A percentile compares a stretch with the other conserved stretches of the same genome.
Evolutionary conservation across 345 rosid species (phyloP).

Genomic region (Stellera chamaejasme): DNA sequence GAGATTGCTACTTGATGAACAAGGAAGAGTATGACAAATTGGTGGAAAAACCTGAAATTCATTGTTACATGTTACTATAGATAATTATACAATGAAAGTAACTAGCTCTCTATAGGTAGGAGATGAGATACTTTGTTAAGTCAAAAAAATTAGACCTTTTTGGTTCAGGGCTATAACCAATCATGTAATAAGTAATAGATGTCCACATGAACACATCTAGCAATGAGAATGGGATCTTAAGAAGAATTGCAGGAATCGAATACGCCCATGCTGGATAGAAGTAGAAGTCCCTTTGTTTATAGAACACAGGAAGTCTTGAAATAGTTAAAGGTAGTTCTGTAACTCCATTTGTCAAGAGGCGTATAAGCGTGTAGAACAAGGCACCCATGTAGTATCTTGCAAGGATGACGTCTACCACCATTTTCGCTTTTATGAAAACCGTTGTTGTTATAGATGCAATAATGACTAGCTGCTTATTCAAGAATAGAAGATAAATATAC

Average conservation of each 20-base stretch:
- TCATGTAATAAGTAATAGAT: slow-evolving; percentile 40
- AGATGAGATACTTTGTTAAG: background rate
- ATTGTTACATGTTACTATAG: background rate
- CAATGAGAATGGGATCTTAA: slow-evolving; percentile 43
- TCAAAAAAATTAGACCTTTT: slow-evolving; percentile 25
- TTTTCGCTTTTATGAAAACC: slow-evolving; percentile 24
- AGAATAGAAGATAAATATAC: slow-evolving; percentile 4
- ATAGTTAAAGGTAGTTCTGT: slow-evolving; percentile 32
- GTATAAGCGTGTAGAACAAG: slow-evolving; percentile 30
- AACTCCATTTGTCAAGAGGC: slow-evolving; percentile 26
- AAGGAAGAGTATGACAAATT: slow-evolving; percentile 33
- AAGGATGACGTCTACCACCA: slow-evolving; percentile 24
- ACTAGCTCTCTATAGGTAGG: too few species aligned
- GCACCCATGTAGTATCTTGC: slow-evolving; percentile 30
- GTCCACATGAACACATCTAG: slow-evolving; percentile 40
- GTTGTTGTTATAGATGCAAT: slow-evolving; percentile 31
- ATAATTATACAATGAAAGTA: too few species aligned
- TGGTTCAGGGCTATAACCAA: slow-evolving; percentile 45
- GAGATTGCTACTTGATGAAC: slow-evolving; percentile 37
- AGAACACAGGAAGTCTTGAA: slow-evolving; percentile 38
- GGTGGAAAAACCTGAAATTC: slow-evolving; percentile 33
- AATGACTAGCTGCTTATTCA: slow-evolving; percentile 29
- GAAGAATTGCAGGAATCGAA: slow-evolving; percentile 28
- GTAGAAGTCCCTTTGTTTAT: slow-evolving; percentile 37
- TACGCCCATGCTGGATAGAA: slow-evolving; percentile 51